Base-by-base conservation (phyloP, 75 land plant genomes). In the Pseudotsuga menziesii region DNA sequence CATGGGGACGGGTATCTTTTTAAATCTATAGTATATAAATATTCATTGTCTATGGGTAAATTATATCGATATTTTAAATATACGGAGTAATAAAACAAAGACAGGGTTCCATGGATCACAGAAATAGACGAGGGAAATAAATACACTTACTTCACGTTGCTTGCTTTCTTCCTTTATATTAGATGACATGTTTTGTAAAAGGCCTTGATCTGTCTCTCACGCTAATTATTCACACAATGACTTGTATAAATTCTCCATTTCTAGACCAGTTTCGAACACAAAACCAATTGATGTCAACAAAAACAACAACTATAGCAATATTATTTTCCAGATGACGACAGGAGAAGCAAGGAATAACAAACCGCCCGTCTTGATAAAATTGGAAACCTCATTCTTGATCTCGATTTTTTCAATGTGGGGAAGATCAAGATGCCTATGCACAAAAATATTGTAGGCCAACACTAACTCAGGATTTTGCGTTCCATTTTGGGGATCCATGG, bases 211-310 rank as follows among this genome's bases (percentile, higher is more conserved):
- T 77, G 88, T 20, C 70, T 89, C 92, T 85, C 91, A 77, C 62
- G 91, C 92, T 55, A 77, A 71, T 58, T 83, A 80, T 4, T 76
- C 84, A 8, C 77, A 88, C 71, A 89, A 90, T 57, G 87, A 85
- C 84, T 94, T 85, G 79, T 90, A 97, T 32, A 91, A 82, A 22
- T 90, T 81, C n/a, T 85, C 90, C 99, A 97, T 97, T 70, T 94
- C 99, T 94, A 71, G 57, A 58, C 16, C 1, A 19, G 39, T 3
- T 61, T 13, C 16, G 72, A 56, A 12, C 22, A 22, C 41, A 19
- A 16, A 23, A 48, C 22, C 75, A 56, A 23, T 61, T 58, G 52
- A 67, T 70, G 61, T 16, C 35, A 17, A 25, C 48, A 78, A 15
- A 78, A 52, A 76, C n/a, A 2, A 19, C 5, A 55, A n/a, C n/a